Conservation (phyloP, 768 basidiomycete genomes). For the Tylopilus sp. region DNA sequence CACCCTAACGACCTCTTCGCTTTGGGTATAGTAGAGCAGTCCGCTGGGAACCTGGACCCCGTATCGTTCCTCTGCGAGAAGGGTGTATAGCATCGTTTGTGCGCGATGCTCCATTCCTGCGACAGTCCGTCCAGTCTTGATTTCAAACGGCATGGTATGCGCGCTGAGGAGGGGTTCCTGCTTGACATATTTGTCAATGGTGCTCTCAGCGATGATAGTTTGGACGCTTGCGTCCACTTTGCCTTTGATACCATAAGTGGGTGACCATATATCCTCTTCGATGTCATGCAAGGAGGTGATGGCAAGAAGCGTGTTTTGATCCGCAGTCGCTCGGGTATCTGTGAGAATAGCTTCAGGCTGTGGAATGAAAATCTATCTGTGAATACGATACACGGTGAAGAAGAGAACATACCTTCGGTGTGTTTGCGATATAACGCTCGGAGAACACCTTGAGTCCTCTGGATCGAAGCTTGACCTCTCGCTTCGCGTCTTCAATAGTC, state of each 20-base stretch:
- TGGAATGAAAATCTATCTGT: not conserved
- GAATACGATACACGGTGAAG: not conserved
- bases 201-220: conserved; percentile 53
- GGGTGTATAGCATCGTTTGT: conserved; percentile 95
- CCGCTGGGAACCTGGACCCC: conserved; percentile 77
- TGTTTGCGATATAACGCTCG: conserved; percentile 57
- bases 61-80: conserved; percentile 90
- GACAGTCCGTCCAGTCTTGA: conserved; percentile 86
- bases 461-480: conserved; percentile 59
- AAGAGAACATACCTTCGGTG: conserved; percentile 53
- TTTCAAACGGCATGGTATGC: conserved; percentile 74
- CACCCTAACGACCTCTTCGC: conserved; percentile 81
- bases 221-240: conserved; percentile 91
- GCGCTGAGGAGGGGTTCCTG: conserved; percentile 19
- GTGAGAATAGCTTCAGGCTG: conserved; percentile 64
- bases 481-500: conserved; percentile 57
- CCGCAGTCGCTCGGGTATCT: conserved; percentile 56
- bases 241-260: conserved; percentile 91
- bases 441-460: conserved; percentile 64
- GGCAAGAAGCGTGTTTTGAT: conserved; percentile 57
- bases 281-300: conserved; percentile 77
- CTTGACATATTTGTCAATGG: conserved; percentile 17
- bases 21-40: conserved; percentile 91
- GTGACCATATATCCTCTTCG: conserved; percentile 98
- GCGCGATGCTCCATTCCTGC: conserved; percentile 91